These are phyloP conservation scores for Podaxis mareebaensis DNA, from an alignment of 768 basidiomycete genomes.

Conservation along the genomic window DNA sequence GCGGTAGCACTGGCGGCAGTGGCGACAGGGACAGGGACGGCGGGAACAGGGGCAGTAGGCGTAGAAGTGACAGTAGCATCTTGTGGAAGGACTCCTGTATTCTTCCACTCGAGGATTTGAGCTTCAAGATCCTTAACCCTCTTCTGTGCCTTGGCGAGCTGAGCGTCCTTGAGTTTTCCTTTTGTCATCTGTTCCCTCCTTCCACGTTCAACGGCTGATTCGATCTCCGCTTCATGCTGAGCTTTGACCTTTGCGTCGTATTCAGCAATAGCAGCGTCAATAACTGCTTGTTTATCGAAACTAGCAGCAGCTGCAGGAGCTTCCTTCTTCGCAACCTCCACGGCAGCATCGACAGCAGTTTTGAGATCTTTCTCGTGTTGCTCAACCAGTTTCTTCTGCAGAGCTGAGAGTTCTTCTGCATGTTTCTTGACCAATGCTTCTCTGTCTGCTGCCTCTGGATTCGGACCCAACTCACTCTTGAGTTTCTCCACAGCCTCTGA, in stretches of 20 bases:
- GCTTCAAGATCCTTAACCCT: slow-evolving; percentile 70
- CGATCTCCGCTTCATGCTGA: slow-evolving; percentile 56
- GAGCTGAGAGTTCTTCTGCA: slow-evolving; percentile 55
- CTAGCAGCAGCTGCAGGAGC: slow-evolving; percentile 24
- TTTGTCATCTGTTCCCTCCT: slow-evolving; percentile 63
- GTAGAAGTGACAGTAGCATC: slow-evolving; percentile 27
- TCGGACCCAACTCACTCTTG: slow-evolving; percentile 40
- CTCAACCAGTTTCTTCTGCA: slow-evolving; percentile 53
- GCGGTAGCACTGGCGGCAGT: slow-evolving; percentile 20
- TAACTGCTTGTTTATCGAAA: slow-evolving; percentile 36
- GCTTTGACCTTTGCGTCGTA: slow-evolving; percentile 48
- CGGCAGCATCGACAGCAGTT: slow-evolving; percentile 51
- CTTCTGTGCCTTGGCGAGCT: slow-evolving; percentile 59
- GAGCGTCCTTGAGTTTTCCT: slow-evolving; percentile 69
- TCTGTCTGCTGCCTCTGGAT: slow-evolving; percentile 25
- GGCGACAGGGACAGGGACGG: slow-evolving; percentile 17
- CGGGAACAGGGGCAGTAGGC: slow-evolving; percentile 17
- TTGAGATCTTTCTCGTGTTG: slow-evolving; percentile 57
- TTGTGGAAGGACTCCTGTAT: slow-evolving; percentile 47
- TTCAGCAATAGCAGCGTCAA: slow-evolving; percentile 51
- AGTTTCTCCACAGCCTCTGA: slow-evolving; percentile 58
- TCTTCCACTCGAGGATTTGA: slow-evolving; percentile 58
- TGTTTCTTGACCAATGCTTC: slow-evolving; percentile 53
- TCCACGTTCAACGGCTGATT: slow-evolving; percentile 67
- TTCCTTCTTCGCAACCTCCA: slow-evolving; percentile 38